Evolutionary conservation across 306 rosid genomes (phyloP), one percentile per base, ranked within the genome.

Genomic region (Dalbergia cochinchinensis): DNA sequence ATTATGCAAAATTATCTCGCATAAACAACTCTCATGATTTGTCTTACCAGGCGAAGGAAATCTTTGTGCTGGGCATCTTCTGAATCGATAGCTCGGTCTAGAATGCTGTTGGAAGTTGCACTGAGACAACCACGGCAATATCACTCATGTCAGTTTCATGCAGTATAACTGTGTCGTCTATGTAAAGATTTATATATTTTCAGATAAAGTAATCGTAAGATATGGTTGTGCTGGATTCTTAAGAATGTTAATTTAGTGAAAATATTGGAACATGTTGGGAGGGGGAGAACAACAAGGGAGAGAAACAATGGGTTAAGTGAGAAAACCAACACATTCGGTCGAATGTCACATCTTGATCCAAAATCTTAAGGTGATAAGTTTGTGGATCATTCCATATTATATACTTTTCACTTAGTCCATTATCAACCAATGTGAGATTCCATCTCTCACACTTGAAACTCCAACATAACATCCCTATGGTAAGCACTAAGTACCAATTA

Each of bases 21-120:
- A 59, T 31, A 54, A 64, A 11, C 39, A 39, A 51, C 10, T 47
- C 20, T 20, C 13, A 85, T 7, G 3, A 53, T 93, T 41, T 71
- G 33, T 63, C 83, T 80, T 83, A 86, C 89, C 77, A 86, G 78
- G 50, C 86, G 89, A 75, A 86, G 89, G 80, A 86, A 86, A 70
- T 86, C 89, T 22, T 90, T 86, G 73, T 95, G 99, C 76, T 86
- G 94, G 8, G 91, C 79, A 53, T 95, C 98, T 88, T 95, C 99
- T 41, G 96, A 90, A 83, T 95, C 99, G 81, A 95, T 95, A 65
- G 99, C 99, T 73, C 98, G 91, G 84, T 95, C 99, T 78, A 95
- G 87, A 80, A 95, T 95, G 85, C 99, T 95, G 84, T 91, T 93
- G 88, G 99, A 93, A 83, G 99, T 92, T 68, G 99, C 99, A 83